Evolutionary conservation across 1,284 basidiomycete genomes (phyloP).

Genomic region (Ustilago trichophora): DNA sequence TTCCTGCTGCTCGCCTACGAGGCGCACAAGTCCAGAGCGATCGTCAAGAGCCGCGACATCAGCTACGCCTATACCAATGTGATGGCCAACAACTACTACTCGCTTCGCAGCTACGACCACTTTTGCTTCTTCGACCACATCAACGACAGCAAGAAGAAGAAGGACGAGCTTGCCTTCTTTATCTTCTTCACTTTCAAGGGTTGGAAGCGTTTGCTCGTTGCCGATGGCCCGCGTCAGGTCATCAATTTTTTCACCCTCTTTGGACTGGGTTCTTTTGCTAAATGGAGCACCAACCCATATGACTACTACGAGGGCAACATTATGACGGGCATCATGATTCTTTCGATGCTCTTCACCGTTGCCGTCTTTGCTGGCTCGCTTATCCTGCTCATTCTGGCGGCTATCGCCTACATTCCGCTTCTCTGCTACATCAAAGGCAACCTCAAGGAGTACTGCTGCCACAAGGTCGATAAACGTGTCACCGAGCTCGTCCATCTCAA

Average conservation of each 20-base stretch:
- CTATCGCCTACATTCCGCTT: slow-evolving; percentile 87
- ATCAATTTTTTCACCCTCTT: slow-evolving; percentile 95
- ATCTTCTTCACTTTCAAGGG: slow-evolving; percentile 98
- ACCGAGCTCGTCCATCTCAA: slow-evolving; percentile 90
- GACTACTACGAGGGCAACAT: slow-evolving; percentile 71
- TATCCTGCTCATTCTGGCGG: slow-evolving; percentile 82
- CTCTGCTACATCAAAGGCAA: slow-evolving; percentile 95
- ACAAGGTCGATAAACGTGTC: slow-evolving; percentile 98
- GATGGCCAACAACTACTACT: slow-evolving; percentile 81
- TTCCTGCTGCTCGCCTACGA: slow-evolving; percentile 94
- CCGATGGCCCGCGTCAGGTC: slow-evolving; percentile 95
- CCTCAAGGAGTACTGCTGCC: slow-evolving; percentile 94
- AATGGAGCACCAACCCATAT: slow-evolving; percentile 75
- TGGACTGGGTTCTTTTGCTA: slow-evolving; percentile 84
- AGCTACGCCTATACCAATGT: slow-evolving; percentile 76
- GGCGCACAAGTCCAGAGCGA: slow-evolving; percentile 87
- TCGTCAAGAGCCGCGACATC: slow-evolving; percentile 92
- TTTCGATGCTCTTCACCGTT: slow-evolving; percentile 90
- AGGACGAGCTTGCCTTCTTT: slow-evolving; percentile 98
- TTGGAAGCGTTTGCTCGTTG: slow-evolving; percentile 92
- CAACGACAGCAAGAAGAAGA: slow-evolving; percentile 91
- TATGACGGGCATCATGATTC: slow-evolving; percentile 82
- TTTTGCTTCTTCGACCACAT: slow-evolving; percentile 99
- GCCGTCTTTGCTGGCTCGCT: slow-evolving; percentile 85
- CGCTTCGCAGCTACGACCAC: slow-evolving; percentile 86